Percentiles rank a stretch among this genome's conserved stretches.
Conservation (phyloP, 345 rosid species). For the Cardamine resedifolia region DNA sequence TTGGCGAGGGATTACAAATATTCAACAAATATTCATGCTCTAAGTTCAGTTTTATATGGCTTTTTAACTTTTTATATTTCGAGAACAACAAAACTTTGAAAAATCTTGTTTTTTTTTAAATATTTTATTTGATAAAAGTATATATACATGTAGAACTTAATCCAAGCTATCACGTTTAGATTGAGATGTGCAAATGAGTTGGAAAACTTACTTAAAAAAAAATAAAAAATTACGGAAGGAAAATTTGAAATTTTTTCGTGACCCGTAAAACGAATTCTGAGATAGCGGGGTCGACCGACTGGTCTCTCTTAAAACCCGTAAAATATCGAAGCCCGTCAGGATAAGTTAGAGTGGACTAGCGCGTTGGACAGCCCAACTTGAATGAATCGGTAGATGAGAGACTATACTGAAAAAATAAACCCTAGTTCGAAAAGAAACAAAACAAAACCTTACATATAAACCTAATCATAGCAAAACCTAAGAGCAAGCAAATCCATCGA, state of each 20-base stretch:
- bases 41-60: not conserved
- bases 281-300: not conserved
- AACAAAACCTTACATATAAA: not conserved
- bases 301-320: not conserved
- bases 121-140: too few species aligned
- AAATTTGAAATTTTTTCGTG: not conserved
- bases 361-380: not conserved
- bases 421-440: not conserved
- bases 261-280: not conserved
- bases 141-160: too few species aligned
- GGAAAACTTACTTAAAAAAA: too few species aligned
- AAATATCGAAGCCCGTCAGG: not conserved
- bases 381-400: not conserved
- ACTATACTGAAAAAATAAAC: not conserved
- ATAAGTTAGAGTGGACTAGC: not conserved
- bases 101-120: too few species aligned
- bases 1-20: too few species aligned
- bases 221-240: too few species aligned
- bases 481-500: slow-evolving; percentile 1
- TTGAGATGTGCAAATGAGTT: not conserved
- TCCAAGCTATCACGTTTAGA: not conserved
- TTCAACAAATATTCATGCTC: too few species aligned
- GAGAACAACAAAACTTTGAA: not conserved
- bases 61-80: not conserved
- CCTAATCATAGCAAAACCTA: slow-evolving; percentile 18